Evolutionary conservation across 371 early-diverging fungal species (phyloP).

Genomic region (Syncephalastrum monosporum): DNA sequence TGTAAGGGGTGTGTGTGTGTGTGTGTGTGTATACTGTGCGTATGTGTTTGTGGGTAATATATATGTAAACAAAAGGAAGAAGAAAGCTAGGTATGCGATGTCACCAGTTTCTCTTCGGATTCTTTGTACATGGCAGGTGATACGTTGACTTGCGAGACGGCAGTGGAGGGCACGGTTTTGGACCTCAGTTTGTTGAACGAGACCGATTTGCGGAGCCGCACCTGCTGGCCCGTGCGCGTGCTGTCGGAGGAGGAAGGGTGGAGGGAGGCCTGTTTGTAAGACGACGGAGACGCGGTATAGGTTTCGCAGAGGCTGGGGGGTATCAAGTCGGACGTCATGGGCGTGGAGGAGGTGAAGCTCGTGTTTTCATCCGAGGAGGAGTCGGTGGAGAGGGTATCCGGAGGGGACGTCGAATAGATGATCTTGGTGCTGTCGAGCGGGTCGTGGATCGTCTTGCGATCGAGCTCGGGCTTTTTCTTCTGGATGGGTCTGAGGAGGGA

Average conservation of each 20-base stretch:
- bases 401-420: neutral
- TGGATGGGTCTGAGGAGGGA: neutral
- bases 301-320: conserved; percentile 1
- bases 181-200: conserved; percentile 15
- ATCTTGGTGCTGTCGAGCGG: neutral
- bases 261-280: neutral
- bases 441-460: conserved; percentile 4
- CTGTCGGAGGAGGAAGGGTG: neutral
- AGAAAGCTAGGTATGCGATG: conserved; percentile 1
- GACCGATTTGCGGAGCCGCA: conserved; percentile 17
- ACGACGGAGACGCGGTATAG: neutral
- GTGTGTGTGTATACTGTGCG: conserved; percentile 2
- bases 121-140: conserved; percentile 16
- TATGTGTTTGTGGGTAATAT: no score
- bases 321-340: conserved; percentile 1
- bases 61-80: neutral
- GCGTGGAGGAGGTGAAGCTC: neutral
- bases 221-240: neutral
- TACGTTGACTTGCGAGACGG: conserved; percentile 23
- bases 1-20: neutral
- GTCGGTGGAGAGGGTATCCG: no score
- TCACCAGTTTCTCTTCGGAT: conserved; percentile 1
- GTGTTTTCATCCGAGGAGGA: no score
- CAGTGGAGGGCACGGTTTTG: conserved; percentile 21
- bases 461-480: neutral